Percentiles rank a stretch among this genome's conserved stretches.
Conservation (phyloP, 2,329 filamentous ascomycete genomes). For the Fusarium algeriense region DNA sequence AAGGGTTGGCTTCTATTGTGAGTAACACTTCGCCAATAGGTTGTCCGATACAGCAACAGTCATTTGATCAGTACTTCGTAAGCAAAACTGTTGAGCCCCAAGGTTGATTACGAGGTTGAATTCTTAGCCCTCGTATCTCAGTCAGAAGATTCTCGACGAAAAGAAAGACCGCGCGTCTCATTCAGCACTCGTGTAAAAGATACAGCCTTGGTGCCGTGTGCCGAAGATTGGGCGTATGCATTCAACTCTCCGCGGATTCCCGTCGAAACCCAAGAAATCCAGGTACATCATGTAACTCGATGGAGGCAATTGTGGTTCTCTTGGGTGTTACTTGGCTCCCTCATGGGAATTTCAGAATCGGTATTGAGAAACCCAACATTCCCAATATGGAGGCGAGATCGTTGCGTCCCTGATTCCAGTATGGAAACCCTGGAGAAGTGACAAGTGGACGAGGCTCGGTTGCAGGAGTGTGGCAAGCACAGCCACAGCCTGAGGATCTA, state of each 20-base stretch:
- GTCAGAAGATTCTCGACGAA: neutral
- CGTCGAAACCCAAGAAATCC: conserved; percentile 18
- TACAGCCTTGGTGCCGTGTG: conserved; percentile 19
- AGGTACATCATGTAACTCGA: conserved; percentile 17
- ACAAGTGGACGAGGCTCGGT: conserved; percentile 34
- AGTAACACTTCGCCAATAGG: neutral
- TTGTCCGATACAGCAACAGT: neutral
- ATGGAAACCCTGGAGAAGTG: conserved; percentile 23
- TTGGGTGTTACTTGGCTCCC: conserved; percentile 33
- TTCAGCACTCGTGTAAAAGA: conserved; percentile 2
- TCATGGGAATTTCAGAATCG: conserved; percentile 23
- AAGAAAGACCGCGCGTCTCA: conserved; percentile 18
- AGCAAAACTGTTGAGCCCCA: conserved; percentile 1
- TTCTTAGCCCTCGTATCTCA: conserved; percentile 1
- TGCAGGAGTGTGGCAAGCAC: conserved; percentile 41
- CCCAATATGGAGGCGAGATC: conserved; percentile 14
- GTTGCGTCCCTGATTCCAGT: conserved; percentile 13
- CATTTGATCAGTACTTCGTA: neutral
- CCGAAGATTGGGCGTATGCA: conserved; percentile 5
- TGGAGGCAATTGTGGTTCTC: conserved; percentile 15
- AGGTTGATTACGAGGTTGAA: conserved; percentile 9
- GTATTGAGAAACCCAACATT: conserved; percentile 12
- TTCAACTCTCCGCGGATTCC: conserved; percentile 13
- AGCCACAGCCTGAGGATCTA: conserved; percentile 37
- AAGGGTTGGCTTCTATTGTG: neutral